These are phyloP conservation scores for Daldinia loculata DNA, from an alignment of 495 filamentous ascomycete species.

Conservation along the genomic window DNA sequence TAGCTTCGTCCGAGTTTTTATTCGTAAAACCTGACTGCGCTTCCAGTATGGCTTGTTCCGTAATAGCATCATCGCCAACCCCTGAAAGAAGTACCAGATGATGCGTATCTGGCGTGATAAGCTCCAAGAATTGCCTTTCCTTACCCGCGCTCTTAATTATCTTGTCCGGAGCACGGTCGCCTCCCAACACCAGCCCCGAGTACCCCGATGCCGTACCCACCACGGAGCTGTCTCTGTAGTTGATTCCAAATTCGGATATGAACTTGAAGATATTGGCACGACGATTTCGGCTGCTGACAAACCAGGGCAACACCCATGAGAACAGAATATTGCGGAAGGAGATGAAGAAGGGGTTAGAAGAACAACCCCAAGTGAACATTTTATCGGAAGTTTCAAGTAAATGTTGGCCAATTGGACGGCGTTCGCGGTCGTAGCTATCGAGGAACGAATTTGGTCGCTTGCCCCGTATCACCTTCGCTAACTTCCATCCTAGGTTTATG, in stretches of 20 bases:
- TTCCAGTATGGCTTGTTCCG: slow-evolving; percentile 22
- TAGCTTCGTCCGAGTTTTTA: slow-evolving; percentile 18
- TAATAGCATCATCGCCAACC: slow-evolving; percentile 10
- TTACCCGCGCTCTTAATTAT: slow-evolving; percentile 23
- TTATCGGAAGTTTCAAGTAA: slow-evolving; percentile 48
- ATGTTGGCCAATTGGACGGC: slow-evolving; percentile 46
- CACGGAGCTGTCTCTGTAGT: slow-evolving; percentile 46
- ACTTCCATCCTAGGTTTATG: slow-evolving; percentile 67
- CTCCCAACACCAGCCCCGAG: slow-evolving; percentile 35
- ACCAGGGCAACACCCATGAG: slow-evolving; percentile 48
- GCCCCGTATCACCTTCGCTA: slow-evolving; percentile 47
- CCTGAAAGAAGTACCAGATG: slow-evolving; percentile 45
- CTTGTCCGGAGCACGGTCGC: slow-evolving; percentile 44
- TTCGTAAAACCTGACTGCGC: slow-evolving; percentile 16
- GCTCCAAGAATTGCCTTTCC: slow-evolving; percentile 33
- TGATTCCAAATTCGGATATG: slow-evolving; percentile 52
- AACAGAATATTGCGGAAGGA: slow-evolving; percentile 47
- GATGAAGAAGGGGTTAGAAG: slow-evolving; percentile 41
- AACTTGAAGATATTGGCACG: slow-evolving; percentile 44
- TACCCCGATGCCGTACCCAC: slow-evolving; percentile 24
- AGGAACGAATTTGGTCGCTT: slow-evolving; percentile 41
- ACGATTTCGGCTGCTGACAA: slow-evolving; percentile 28
- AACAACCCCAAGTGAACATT: slow-evolving; percentile 49
- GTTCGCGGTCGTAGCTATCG: slow-evolving; percentile 50
- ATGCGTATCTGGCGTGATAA: slow-evolving; percentile 27